Percentiles rank a stretch among this genome's conserved stretches.
These are phyloP conservation scores for Dendrobium officinale DNA, from an alignment of 106 monocot species.

Conservation along the genomic window DNA sequence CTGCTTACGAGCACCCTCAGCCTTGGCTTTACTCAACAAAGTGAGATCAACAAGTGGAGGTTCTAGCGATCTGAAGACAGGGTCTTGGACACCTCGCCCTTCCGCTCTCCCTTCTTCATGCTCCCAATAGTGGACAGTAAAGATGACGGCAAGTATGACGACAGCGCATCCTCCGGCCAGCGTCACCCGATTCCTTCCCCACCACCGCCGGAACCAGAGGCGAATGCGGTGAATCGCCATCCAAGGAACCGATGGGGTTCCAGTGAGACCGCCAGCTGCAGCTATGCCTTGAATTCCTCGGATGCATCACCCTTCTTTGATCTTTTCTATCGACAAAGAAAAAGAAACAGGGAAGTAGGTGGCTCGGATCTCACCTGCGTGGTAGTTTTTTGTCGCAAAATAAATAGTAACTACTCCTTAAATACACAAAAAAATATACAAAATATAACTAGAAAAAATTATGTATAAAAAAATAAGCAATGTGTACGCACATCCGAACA, in stretches of 20 bases:
- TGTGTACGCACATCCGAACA: no score
- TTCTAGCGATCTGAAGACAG: neutral
- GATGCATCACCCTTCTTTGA: no score
- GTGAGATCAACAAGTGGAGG: slow-evolving; percentile 51
- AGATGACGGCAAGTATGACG: slow-evolving; percentile 13
- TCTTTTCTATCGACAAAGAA: no score
- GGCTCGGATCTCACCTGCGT: no score
- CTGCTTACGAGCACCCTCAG: slow-evolving; percentile 51
- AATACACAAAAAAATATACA: no score
- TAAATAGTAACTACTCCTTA: no score
- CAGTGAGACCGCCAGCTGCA: neutral
- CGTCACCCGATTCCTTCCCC: neutral
- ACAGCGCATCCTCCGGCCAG: slow-evolving; percentile 9
- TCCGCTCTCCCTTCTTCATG: neutral
- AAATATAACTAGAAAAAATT: no score
- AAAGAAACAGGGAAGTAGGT: no score
- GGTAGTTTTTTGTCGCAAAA: no score
- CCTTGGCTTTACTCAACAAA: slow-evolving; percentile 35
- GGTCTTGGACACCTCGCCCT: neutral
- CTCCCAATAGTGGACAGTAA: slow-evolving; percentile 12
- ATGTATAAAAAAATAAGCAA: no score
- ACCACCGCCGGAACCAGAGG: slow-evolving; percentile 21
- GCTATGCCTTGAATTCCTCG: neutral
- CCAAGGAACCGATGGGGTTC: neutral
- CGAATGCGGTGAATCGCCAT: slow-evolving; percentile 18